Base-by-base conservation (phyloP, 139 green algal genomes). In the Coccomyxa sp. region DNA sequence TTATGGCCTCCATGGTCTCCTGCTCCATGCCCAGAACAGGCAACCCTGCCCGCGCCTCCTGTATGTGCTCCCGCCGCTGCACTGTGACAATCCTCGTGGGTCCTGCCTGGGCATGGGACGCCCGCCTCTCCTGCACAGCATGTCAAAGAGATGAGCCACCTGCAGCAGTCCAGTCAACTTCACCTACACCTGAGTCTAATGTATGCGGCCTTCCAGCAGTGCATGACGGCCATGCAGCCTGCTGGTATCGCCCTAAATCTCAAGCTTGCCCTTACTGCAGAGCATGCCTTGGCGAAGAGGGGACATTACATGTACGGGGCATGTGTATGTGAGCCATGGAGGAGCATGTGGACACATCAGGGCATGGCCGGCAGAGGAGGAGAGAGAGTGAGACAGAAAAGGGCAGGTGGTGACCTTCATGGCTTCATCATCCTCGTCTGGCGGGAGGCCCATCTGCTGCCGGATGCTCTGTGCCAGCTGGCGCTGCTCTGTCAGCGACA, bases 11-110 rank as follows among this genome's bases (percentile, higher is more conserved):
- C 91, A 98, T 95, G 35, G 98, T 87, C 81, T 98, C 93, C 78
- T 95, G 90, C 88, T 98, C 95, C 89, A 94, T 90, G 7, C 88
- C 93, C 7, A 93, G 82, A 68, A 98, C 95, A 12, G 95, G 95
- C 78, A 98, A 91, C 5, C 74, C 78, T n/a, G 38, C 27, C 22
- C 89, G 77, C 39, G 81, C 79, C 39, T 70, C 84, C 34, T 88
- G 82, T 44, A 95, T 92, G 82, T 39, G 37, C 74, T 69, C 31
- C 29, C 22, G 39, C 72, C 27, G 36, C 5, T 22, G 22, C 39
- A 76, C 38, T 31, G 22, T 18, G 18, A 64, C 50, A 22, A 64
- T 31, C 50, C 18, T 18, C 27, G 50, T 22, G 22, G 50, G 50
- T 22, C 50, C 50, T 1, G 50, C 50, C 22, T 6, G 50, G 22